Conservation (phyloP, 495 filamentous ascomycete species). For the Penicillium longicatenatum region DNA sequence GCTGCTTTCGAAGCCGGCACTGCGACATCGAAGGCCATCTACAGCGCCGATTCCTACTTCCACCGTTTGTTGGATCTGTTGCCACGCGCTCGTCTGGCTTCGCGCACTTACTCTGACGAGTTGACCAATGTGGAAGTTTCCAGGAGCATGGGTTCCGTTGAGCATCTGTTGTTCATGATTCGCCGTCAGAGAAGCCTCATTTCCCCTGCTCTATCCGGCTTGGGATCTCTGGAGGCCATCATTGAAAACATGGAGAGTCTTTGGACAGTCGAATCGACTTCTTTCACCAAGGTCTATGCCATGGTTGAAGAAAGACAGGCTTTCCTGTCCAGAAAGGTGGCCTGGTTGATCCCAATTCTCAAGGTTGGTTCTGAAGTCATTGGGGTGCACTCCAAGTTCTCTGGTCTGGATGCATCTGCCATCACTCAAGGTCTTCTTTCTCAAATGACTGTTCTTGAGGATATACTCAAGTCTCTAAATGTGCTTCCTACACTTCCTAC, state of each 20-base stretch:
- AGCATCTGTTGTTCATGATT: constrained; percentile 71
- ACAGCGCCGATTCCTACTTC: constrained; percentile 69
- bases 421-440: constrained; percentile 45
- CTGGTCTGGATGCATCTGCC: constrained; percentile 44
- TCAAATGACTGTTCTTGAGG: constrained; percentile 51
- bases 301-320: constrained; percentile 23
- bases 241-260: constrained; percentile 43
- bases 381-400: constrained; percentile 62
- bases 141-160: constrained; percentile 77
- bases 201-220: constrained; percentile 41
- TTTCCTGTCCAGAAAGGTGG: constrained; percentile 30
- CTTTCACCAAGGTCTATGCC: constrained; percentile 29
- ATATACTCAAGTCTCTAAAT: constrained; percentile 40
- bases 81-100: constrained; percentile 62
- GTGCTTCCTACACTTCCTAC: constrained; percentile 55
- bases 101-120: constrained; percentile 77
- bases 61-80: constrained; percentile 74
- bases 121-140: constrained; percentile 74
- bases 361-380: constrained; percentile 47
- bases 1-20: constrained; percentile 33
- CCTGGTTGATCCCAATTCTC: constrained; percentile 55
- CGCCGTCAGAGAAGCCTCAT: constrained; percentile 66
- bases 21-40: constrained; percentile 22
- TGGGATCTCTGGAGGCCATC: constrained; percentile 36
- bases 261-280: constrained; percentile 39